phyloP scores from a whole-genome alignment of 2,329 filamentous ascomycete genomes.

The Laburnicola sp. region DNA sequence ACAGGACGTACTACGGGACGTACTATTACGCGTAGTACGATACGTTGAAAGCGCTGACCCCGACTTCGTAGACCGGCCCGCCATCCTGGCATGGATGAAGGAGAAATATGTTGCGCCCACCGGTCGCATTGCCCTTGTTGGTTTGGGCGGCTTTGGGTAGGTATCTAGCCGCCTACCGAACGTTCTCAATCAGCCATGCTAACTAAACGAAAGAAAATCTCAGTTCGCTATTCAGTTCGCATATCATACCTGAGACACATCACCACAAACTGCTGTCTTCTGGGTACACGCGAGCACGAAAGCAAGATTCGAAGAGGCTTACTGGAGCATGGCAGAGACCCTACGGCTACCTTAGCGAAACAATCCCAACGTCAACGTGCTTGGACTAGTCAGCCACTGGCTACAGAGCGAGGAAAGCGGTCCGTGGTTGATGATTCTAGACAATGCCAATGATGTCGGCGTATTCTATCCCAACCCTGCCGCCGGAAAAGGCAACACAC shows the following conservation, averaged over 20 bases:
- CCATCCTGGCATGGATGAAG: no score
- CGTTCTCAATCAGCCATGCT: no score
- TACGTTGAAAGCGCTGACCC: no score
- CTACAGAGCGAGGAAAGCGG: slow-evolving; percentile 13
- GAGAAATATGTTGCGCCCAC: no score
- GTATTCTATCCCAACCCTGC: neutral
- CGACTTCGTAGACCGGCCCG: no score
- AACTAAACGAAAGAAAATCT: slow-evolving; percentile 2
- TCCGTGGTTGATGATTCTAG: slow-evolving; percentile 16
- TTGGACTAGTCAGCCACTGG: slow-evolving; percentile 15
- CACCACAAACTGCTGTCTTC: slow-evolving; percentile 25
- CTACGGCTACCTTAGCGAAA: slow-evolving; percentile 11
- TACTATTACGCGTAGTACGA: no score
- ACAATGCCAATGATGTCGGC: slow-evolving; percentile 16
- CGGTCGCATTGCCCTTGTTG: no score
- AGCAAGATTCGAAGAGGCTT: slow-evolving; percentile 16
- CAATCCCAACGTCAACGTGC: slow-evolving; percentile 12
- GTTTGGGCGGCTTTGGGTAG: no score
- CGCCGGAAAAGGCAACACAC: no score
- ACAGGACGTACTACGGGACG: no score
- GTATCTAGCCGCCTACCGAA: no score
- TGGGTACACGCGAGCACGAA: slow-evolving; percentile 31
- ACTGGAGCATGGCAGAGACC: slow-evolving; percentile 12
- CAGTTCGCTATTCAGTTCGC: slow-evolving; percentile 26
- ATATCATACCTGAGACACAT: slow-evolving; percentile 18